Conservation (phyloP, 2,329 filamentous ascomycete genomes). For the Claviceps africana region DNA sequence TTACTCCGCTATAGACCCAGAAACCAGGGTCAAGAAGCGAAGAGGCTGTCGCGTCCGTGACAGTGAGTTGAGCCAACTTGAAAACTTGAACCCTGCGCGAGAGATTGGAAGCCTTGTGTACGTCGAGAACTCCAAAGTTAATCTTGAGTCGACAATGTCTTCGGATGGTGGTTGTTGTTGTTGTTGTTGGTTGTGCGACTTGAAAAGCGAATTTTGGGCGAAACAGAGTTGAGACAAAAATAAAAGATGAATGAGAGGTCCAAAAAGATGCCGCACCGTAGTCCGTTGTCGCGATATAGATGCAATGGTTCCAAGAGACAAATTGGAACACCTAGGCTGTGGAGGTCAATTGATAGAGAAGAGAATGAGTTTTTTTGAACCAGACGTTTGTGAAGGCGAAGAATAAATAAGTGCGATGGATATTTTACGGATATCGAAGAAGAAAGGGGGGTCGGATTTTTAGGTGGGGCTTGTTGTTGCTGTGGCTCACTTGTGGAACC, state of each 20-base stretch:
- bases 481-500: background rate
- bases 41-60: slow-evolving; percentile 55
- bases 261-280: background rate
- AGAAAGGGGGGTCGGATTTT: background rate
- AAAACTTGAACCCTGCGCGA: slow-evolving; percentile 35
- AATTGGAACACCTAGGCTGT: too few species aligned
- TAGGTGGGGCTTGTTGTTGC: background rate
- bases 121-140: background rate
- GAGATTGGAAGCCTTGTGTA: background rate
- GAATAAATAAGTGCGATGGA: background rate
- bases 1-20: slow-evolving; percentile 93
- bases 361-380: background rate
- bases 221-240: background rate
- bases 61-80: slow-evolving; percentile 88
- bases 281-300: background rate
- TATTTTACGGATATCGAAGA: background rate
- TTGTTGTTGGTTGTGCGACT: background rate
- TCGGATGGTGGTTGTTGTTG: background rate
- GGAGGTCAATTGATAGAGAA: background rate
- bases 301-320: too few species aligned
- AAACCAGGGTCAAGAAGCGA: slow-evolving; percentile 84
- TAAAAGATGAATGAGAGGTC: background rate
- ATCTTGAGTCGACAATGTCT: background rate
- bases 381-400: slow-evolving; percentile 2
- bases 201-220: background rate